A percentile compares a stretch with the other conserved stretches of the same genome.
Conservation (phyloP, 495 filamentous ascomycete genomes). For the Penicillium goetzii region DNA sequence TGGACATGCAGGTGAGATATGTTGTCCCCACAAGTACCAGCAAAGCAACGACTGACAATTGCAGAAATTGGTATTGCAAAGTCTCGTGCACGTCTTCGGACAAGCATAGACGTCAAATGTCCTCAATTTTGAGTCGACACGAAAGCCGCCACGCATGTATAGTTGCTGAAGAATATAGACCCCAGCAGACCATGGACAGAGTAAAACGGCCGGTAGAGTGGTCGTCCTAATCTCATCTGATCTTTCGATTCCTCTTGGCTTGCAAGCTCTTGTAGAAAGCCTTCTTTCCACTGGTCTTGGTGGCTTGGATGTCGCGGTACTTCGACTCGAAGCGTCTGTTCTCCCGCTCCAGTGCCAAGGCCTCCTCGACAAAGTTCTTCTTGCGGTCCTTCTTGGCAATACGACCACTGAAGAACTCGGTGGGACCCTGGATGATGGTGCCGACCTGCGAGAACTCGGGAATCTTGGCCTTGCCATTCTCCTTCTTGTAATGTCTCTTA, state of each 20-base stretch:
- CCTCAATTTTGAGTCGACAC: neutral
- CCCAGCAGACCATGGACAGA: neutral
- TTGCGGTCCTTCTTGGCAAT: slow-evolving; percentile 87
- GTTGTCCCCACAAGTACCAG: neutral
- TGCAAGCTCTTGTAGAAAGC: slow-evolving; percentile 69
- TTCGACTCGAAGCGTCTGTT: slow-evolving; percentile 68
- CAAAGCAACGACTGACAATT: slow-evolving; percentile 24
- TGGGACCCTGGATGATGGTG: slow-evolving; percentile 84
- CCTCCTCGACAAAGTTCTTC: slow-evolving; percentile 87
- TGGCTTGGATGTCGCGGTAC: slow-evolving; percentile 67
- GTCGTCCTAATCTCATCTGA: slow-evolving; percentile 28
- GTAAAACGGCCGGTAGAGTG: neutral
- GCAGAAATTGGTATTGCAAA: slow-evolving; percentile 46
- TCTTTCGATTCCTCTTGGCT: slow-evolving; percentile 55
- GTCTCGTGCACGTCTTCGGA: slow-evolving; percentile 38
- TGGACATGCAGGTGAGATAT: slow-evolving; percentile 67
- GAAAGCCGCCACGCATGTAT: neutral
- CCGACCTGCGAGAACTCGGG: slow-evolving; percentile 89
- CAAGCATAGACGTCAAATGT: slow-evolving; percentile 7
- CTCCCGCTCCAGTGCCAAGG: slow-evolving; percentile 66
- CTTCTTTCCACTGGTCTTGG: slow-evolving; percentile 74
- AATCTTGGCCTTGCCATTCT: slow-evolving; percentile 62
- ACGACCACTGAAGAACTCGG: slow-evolving; percentile 79
- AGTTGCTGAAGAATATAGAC: neutral
- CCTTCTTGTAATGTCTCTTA: slow-evolving; percentile 91